Percentiles rank a stretch among this genome's conserved stretches.
These are phyloP conservation scores for Eucalyptus virginea DNA, from an alignment of 345 rosid genomes.

Conservation along the genomic window DNA sequence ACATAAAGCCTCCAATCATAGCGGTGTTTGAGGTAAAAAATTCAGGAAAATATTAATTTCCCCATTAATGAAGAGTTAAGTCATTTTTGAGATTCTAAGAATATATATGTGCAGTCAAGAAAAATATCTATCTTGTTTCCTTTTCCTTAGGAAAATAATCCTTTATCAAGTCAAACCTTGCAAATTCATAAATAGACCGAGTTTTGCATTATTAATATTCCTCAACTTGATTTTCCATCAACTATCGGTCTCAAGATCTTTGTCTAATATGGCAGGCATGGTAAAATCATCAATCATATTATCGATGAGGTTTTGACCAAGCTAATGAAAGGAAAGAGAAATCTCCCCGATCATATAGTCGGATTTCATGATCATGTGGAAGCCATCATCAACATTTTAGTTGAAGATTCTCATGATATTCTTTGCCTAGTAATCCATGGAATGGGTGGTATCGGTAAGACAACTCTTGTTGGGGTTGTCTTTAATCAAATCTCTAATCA, in stretches of 20 bases:
- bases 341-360: background rate
- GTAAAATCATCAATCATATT: background rate
- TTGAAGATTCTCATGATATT: background rate
- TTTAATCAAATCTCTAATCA: background rate
- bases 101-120: too few species aligned
- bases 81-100: background rate
- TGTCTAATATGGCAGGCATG: background rate
- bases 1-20: background rate
- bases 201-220: background rate
- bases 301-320: background rate
- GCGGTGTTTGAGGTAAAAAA: background rate
- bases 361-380: background rate
- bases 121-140: background rate
- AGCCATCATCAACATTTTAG: background rate
- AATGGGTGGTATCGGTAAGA: constrained; percentile 1
- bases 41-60: background rate
- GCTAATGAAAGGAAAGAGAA: background rate
- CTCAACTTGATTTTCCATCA: background rate
- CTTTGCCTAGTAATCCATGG: constrained; percentile 1
- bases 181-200: background rate
- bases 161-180: background rate
- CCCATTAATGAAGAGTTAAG: too few species aligned
- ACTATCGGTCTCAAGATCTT: background rate
- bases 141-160: background rate
- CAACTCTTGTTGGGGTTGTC: background rate